Evolutionary conservation across 345 rosid genomes (phyloP).

Genomic region (Cardamine chenopodiifolia): DNA sequence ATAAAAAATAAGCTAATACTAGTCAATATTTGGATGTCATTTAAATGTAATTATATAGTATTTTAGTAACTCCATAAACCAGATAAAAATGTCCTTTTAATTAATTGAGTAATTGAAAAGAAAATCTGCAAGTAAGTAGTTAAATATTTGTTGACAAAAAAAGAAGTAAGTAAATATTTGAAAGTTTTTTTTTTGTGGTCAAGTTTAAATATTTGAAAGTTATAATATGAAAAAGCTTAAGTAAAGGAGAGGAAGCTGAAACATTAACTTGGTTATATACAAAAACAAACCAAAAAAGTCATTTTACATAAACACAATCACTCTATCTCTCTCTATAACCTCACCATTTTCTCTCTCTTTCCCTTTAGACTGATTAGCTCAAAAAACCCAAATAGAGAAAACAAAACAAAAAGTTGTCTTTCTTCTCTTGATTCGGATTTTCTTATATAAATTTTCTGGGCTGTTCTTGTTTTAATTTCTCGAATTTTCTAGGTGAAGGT

Average conservation of each 20-base stretch:
- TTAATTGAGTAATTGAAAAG: not conserved
- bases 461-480: constrained; percentile 27
- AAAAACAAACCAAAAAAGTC: constrained; percentile 15
- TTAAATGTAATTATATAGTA: not conserved
- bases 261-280: constrained; percentile 31
- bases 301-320: constrained; percentile 22
- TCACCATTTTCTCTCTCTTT: constrained; percentile 41
- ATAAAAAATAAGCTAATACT: not conserved
- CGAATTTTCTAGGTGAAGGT: constrained; percentile 13
- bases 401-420: not conserved
- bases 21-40: not conserved
- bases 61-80: not conserved
- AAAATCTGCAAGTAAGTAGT: not conserved
- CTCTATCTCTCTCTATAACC: constrained; percentile 25
- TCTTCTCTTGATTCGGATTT: constrained; percentile 27
- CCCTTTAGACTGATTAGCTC: constrained; percentile 49
- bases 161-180: not conserved
- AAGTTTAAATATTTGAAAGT: not conserved
- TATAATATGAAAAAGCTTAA: constrained; percentile 19
- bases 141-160: not conserved
- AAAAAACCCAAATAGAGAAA: constrained; percentile 31
- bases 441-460: constrained; percentile 20
- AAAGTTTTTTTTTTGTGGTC: no score
- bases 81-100: not conserved
- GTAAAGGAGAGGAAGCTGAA: constrained; percentile 39